Conservation (phyloP, 805 yeast genomes). For the Barnettozyma siamensis region DNA sequence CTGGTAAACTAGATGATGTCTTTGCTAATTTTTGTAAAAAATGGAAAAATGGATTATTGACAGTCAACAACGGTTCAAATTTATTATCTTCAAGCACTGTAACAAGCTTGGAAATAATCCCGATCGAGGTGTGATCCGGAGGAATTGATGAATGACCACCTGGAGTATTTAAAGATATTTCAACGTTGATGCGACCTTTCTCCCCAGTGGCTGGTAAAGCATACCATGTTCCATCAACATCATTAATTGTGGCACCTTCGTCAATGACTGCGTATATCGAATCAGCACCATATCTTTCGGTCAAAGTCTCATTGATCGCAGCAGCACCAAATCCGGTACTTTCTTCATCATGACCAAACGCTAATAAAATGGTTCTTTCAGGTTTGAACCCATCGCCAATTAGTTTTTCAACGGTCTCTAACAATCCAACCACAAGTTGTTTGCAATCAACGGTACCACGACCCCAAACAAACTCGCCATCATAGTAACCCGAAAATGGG, state of each 20-base stretch:
- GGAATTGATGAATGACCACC: constrained; percentile 81
- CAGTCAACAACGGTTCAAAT: constrained; percentile 35
- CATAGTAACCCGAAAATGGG: constrained; percentile 63
- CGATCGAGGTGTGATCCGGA: constrained; percentile 76
- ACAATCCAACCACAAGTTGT: constrained; percentile 54
- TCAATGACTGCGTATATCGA: constrained; percentile 60
- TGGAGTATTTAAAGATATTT: constrained; percentile 45
- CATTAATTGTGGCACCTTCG: constrained; percentile 45
- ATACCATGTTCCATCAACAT: constrained; percentile 35
- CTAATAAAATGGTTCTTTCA: constrained; percentile 52
- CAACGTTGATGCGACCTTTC: constrained; percentile 53
- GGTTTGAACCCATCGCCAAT: constrained; percentile 47
- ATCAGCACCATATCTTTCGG: constrained; percentile 52
- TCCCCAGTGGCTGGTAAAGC: constrained; percentile 56
- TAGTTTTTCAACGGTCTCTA: constrained; percentile 57
- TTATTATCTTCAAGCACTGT: constrained; percentile 51
- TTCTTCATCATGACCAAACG: constrained; percentile 81
- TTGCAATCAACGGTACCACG: constrained; percentile 77
- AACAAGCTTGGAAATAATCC: constrained; percentile 57
- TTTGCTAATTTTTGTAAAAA: constrained; percentile 55
- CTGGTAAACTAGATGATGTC: constrained; percentile 28
- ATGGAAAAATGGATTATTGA: constrained; percentile 54
- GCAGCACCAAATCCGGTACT: constrained; percentile 36
- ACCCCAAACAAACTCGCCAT: constrained; percentile 62
- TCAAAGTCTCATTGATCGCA: constrained; percentile 38